Evolutionary conservation across 2,329 filamentous ascomycete species (phyloP).

Genomic region (Orbilia brochopaga): DNA sequence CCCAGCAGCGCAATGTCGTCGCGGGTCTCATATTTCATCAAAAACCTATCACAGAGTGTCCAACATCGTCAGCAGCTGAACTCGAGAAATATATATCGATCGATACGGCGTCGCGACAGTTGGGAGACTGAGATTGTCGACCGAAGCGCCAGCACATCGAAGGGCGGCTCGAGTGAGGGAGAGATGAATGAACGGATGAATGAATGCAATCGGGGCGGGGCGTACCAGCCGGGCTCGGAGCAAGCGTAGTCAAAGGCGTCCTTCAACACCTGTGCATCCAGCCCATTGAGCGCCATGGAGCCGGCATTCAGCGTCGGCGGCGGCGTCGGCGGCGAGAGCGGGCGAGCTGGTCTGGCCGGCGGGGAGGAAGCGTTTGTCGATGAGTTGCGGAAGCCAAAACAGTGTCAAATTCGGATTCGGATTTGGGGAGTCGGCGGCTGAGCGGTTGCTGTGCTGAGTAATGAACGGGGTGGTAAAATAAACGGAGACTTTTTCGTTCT

Average conservation of each 20-base stretch:
- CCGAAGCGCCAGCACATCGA: neutral
- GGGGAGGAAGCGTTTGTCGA: constrained; percentile 39
- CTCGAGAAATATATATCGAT: neutral
- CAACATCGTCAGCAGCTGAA: constrained; percentile 16
- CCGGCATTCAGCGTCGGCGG: constrained; percentile 45
- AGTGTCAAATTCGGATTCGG: constrained; percentile 25
- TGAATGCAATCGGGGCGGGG: neutral
- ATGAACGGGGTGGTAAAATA: constrained; percentile 12
- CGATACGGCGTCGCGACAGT: constrained; percentile 1
- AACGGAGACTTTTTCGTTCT: neutral
- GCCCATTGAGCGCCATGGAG: constrained; percentile 90
- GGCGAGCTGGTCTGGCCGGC: constrained; percentile 35
- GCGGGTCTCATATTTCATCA: constrained; percentile 86
- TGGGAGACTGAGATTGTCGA: neutral
- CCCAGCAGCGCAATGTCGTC: constrained; percentile 83
- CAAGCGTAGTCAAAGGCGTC: constrained; percentile 82
- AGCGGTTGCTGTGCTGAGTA: constrained; percentile 11
- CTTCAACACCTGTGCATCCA: constrained; percentile 79
- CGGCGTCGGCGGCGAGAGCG: too few relatives aligned
- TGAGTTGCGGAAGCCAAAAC: constrained; percentile 42
- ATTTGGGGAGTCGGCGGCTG: constrained; percentile 30
- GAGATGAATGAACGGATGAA: too few relatives aligned
- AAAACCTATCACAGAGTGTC: constrained; percentile 70
- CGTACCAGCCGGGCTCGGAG: constrained; percentile 76
- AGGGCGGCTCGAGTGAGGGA: too few relatives aligned